Conservation (phyloP, 352 stramenopile genomes). For the Phytopythium kandeliae region DNA sequence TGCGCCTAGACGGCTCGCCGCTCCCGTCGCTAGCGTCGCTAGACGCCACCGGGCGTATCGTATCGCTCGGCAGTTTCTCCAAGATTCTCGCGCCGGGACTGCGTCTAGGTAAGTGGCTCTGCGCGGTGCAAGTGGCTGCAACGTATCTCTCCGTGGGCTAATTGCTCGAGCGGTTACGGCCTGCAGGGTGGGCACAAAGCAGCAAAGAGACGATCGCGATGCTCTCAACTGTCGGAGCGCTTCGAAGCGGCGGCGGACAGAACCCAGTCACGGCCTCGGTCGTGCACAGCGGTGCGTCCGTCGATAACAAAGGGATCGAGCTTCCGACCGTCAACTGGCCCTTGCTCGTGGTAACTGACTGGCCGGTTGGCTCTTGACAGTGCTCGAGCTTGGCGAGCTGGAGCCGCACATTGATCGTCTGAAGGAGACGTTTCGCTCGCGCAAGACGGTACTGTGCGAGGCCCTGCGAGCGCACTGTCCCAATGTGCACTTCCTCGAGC, state of each 20-base stretch:
- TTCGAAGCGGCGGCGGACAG: conserved; percentile 87
- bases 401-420: conserved; percentile 44
- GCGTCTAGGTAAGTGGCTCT: conserved; percentile 85
- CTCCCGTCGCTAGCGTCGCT: conserved; percentile 61
- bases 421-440: conserved; percentile 28
- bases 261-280: conserved; percentile 87
- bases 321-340: background rate
- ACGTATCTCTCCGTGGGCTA: background rate
- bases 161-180: too few species aligned
- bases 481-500: conserved; percentile 45
- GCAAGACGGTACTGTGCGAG: conserved; percentile 44
- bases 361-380: conserved; percentile 16
- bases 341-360: conserved; percentile 11
- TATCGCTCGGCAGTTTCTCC: conserved; percentile 92
- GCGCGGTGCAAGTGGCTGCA: conserved; percentile 10
- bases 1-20: conserved; percentile 58
- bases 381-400: conserved; percentile 50
- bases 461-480: conserved; percentile 35
- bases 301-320: too few species aligned
- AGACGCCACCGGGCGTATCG: conserved; percentile 50
- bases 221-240: conserved; percentile 65
- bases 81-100: conserved; percentile 92
- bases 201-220: conserved; percentile 45
- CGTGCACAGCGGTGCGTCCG: conserved; percentile 55
- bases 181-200: conserved; percentile 57